A percentile compares a stretch with the other conserved stretches of the same genome.
These are phyloP conservation scores for Medicago ruthenica DNA, from an alignment of 306 rosid genomes.

Conservation along the genomic window DNA sequence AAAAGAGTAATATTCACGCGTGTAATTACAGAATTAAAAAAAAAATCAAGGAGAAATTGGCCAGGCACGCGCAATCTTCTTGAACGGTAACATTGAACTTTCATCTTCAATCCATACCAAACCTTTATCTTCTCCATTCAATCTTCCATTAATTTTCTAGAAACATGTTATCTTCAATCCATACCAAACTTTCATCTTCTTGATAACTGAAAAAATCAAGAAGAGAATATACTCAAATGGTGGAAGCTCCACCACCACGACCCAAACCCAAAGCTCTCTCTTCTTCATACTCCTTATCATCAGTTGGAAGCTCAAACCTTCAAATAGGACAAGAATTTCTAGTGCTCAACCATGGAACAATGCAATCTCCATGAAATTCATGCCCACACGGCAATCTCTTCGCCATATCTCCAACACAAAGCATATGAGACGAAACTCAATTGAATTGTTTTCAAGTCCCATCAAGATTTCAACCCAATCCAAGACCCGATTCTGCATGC, in stretches of 20 bases:
- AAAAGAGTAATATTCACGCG: no score
- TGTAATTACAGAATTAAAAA: no score
- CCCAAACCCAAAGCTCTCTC: slow-evolving; percentile 71
- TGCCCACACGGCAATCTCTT: slow-evolving; percentile 83
- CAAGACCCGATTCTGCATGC: slow-evolving; percentile 80
- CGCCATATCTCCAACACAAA: slow-evolving; percentile 61
- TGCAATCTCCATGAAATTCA: slow-evolving; percentile 78
- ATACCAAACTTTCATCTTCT: no score
- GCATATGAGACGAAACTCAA: slow-evolving; percentile 67
- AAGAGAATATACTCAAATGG: slow-evolving; percentile 55
- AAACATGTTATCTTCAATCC: no score
- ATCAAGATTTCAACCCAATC: slow-evolving; percentile 86
- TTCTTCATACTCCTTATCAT: slow-evolving; percentile 76
- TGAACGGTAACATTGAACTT: no score
- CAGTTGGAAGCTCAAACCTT: slow-evolving; percentile 82
- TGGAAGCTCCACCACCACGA: slow-evolving; percentile 51
- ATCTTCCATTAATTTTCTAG: no score
- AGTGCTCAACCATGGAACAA: slow-evolving; percentile 71
- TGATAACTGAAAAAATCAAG: no score
- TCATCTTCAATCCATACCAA: no score
- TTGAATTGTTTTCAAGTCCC: slow-evolving; percentile 84
- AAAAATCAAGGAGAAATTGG: no score
- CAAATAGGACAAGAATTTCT: slow-evolving; percentile 88
- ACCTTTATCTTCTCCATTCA: no score
- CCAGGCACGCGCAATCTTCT: no score